Percentiles rank a stretch among this genome's conserved stretches.
Conservation (phyloP, 495 filamentous ascomycete species). For the Aspergillus olivimuriae region DNA sequence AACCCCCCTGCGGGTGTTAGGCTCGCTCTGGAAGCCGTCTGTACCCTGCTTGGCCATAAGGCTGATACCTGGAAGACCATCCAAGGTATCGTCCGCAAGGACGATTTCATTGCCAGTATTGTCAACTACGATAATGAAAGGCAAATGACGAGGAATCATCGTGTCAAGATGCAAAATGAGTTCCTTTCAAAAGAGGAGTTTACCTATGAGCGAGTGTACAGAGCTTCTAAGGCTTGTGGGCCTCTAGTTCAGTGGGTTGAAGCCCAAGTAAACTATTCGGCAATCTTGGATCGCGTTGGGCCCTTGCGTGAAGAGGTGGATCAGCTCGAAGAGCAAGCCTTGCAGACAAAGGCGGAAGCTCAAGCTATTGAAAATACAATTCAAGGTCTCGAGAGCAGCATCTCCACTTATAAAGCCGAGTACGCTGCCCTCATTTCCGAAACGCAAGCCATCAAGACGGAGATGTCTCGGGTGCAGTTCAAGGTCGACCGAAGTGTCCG, state of each 20-base stretch:
- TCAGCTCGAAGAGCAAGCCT: conserved; percentile 77
- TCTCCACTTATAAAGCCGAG: conserved; percentile 93
- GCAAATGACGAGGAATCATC: conserved; percentile 80
- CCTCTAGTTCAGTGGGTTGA: conserved; percentile 96
- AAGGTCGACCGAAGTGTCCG: conserved; percentile 96
- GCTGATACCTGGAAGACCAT: conserved; percentile 86
- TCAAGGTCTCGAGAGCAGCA: conserved; percentile 75
- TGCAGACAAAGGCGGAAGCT: conserved; percentile 91
- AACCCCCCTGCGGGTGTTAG: conserved; percentile 85
- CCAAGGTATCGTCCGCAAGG: conserved; percentile 75
- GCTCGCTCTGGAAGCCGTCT: conserved; percentile 90
- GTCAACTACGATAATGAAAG: conserved; percentile 94
- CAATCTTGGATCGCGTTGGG: conserved; percentile 91
- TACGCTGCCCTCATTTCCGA: conserved; percentile 95
- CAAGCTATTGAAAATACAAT: conserved; percentile 88
- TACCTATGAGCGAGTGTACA: conserved; percentile 90
- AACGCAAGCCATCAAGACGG: conserved; percentile 92
- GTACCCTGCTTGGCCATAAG: conserved; percentile 87
- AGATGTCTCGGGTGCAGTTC: conserved; percentile 93
- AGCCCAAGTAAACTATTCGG: conserved; percentile 95
- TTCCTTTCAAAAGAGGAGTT: conserved; percentile 90
- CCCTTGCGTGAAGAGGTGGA: conserved; percentile 87
- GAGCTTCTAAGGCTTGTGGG: conserved; percentile 93
- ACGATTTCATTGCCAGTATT: conserved; percentile 98
- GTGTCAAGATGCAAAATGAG: conserved; percentile 85